Evolutionary conservation across 2,329 filamentous ascomycete species (phyloP).

Genomic region (Falciphora oryzae): DNA sequence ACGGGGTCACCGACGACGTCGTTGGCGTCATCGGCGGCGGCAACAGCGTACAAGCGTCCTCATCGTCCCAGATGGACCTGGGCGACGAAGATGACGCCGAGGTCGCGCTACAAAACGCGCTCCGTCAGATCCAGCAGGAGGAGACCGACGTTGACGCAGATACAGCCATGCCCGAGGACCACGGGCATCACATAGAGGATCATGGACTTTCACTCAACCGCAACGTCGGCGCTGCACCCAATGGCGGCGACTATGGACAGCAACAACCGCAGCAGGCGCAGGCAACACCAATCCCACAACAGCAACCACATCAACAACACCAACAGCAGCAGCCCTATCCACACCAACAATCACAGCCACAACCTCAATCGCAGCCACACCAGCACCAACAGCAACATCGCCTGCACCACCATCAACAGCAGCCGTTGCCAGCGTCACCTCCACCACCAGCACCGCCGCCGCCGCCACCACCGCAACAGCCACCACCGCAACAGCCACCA

Average conservation of each 20-base stretch:
- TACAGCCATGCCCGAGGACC: constrained; percentile 46
- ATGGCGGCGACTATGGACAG: background rate
- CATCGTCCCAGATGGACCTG: background rate
- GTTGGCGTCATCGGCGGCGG: background rate
- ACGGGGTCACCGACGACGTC: background rate
- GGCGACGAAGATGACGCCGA: constrained; percentile 46
- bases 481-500: too few species aligned
- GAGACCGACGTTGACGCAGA: constrained; percentile 53
- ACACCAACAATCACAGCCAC: background rate
- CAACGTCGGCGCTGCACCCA: background rate
- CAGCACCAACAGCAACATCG: background rate
- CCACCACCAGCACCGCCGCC: background rate
- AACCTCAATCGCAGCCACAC: background rate
- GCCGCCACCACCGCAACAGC: background rate
- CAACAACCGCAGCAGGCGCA: constrained; percentile 14
- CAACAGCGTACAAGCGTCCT: background rate
- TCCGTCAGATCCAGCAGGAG: constrained; percentile 54
- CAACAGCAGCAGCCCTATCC: background rate
- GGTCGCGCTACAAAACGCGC: constrained; percentile 51
- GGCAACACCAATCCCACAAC: constrained; percentile 11
- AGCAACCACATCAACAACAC: background rate
- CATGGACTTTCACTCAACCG: background rate
- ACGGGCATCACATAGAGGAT: background rate
- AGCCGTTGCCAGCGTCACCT: too few species aligned
- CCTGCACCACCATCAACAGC: too few species aligned